Evolutionary conservation across 2,329 filamentous ascomycete species (phyloP).

Genomic region (Tolypocladium paradoxum): DNA sequence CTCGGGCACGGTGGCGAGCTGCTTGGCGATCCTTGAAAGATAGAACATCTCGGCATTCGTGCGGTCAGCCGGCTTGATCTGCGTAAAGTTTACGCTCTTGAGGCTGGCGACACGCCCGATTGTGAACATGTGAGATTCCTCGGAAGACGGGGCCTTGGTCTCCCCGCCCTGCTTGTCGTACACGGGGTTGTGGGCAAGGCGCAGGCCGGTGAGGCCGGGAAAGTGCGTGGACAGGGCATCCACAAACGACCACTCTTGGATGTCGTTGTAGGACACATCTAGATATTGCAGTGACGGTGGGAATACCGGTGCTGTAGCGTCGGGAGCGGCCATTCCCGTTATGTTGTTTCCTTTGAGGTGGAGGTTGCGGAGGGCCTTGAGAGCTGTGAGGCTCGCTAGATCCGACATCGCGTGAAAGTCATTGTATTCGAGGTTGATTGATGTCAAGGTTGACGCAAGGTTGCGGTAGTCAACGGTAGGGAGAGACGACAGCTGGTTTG

Average conservation of each 20-base stretch:
- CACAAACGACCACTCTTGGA: conserved; percentile 63
- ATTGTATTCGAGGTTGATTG: conserved; percentile 64
- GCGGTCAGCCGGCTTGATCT: conserved; percentile 62
- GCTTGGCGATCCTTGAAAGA: conserved; percentile 68
- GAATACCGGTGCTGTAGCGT: conserved; percentile 33
- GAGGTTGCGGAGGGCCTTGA: conserved; percentile 44
- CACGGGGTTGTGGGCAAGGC: conserved; percentile 78
- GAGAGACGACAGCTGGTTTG: conserved; percentile 47
- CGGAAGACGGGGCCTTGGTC: conserved; percentile 42
- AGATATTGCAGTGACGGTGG: conserved; percentile 47
- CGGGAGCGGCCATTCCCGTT: conserved; percentile 23
- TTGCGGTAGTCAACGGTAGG: conserved; percentile 24
- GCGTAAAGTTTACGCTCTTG: conserved; percentile 60
- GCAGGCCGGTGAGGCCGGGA: conserved; percentile 63
- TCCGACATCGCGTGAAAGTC: conserved; percentile 49
- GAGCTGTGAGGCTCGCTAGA: conserved; percentile 38
- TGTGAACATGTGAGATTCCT: conserved; percentile 84
- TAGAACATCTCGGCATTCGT: conserved; percentile 91
- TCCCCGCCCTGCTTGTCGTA: conserved; percentile 45
- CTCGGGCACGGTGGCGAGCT: conserved; percentile 52
- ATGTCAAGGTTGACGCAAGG: conserved; percentile 43
- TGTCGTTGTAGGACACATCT: conserved; percentile 63
- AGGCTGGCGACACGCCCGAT: conserved; percentile 63
- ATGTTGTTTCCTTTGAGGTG: conserved; percentile 74
- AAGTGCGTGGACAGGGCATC: conserved; percentile 57